phyloP scores from a whole-genome alignment of 345 rosid genomes.

The Leavenworthia alabamica region DNA sequence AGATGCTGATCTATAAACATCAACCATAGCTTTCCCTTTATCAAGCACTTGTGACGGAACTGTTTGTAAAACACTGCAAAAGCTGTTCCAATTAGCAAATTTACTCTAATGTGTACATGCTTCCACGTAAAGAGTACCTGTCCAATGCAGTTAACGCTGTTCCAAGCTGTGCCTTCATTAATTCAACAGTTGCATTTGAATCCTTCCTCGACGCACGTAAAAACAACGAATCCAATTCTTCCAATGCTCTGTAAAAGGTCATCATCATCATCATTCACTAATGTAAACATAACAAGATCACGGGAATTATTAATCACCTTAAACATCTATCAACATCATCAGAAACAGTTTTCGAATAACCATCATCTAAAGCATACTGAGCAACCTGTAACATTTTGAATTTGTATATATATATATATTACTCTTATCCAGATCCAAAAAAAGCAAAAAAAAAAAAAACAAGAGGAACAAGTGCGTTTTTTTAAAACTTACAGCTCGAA shows the following conservation, averaged over 20 bases:
- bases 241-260: conserved; percentile 44
- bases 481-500: conserved; percentile 56
- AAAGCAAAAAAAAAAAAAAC: conserved; percentile 23
- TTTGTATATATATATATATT: conserved; percentile 35
- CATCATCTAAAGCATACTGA: conserved; percentile 79
- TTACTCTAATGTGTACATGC: neutral
- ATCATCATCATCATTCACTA: neutral
- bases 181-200: conserved; percentile 44
- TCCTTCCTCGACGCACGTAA: conserved; percentile 74
- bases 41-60: conserved; percentile 59
- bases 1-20: conserved; percentile 47
- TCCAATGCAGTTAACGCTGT: conserved; percentile 52
- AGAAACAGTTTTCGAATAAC: conserved; percentile 53
- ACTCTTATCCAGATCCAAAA: conserved; percentile 35
- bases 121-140: conserved; percentile 32
- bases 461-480: neutral
- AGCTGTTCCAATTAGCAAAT: neutral
- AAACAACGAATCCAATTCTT: conserved; percentile 68
- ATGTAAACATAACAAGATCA: neutral
- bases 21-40: conserved; percentile 64
- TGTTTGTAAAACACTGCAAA: conserved; percentile 62
- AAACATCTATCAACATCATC: conserved; percentile 66
- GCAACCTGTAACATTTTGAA: conserved; percentile 57
- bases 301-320: conserved; percentile 39
- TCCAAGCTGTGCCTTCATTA: conserved; percentile 60